These are phyloP conservation scores for Sugiyamaella pinicola DNA, from an alignment of 1,139 yeast genomes.

Conservation along the genomic window DNA sequence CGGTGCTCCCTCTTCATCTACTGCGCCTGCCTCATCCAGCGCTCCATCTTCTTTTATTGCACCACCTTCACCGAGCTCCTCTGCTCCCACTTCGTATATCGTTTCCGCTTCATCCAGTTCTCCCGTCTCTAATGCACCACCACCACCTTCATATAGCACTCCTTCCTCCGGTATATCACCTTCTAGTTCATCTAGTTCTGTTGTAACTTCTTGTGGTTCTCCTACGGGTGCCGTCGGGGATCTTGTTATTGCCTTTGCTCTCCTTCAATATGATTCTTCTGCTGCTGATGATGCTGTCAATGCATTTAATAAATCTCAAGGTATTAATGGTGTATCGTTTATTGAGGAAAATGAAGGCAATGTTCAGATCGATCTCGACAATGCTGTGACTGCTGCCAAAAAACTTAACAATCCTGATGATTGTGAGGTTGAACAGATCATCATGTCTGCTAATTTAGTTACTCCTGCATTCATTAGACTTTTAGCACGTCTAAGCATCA, in stretches of 20 bases:
- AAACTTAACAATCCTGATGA: constrained; percentile 11
- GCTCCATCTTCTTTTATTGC: constrained; percentile 8
- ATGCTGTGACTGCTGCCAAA: constrained; percentile 9
- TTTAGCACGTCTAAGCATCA: constrained; percentile 21
- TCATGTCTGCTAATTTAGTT: constrained; percentile 14
- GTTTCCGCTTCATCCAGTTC: not conserved
- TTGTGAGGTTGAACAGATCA: constrained; percentile 16
- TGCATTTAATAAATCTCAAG: constrained; percentile 18
- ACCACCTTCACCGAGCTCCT: not conserved
- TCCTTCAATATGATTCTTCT: constrained; percentile 12
- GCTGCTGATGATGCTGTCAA: constrained; percentile 9
- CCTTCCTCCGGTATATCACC: constrained; percentile 3
- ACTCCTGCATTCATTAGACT: constrained; percentile 22
- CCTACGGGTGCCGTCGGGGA: constrained; percentile 16
- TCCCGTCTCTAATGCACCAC: not conserved
- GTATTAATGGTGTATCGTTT: constrained; percentile 27
- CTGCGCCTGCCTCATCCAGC: constrained; percentile 6
- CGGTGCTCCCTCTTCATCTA: constrained; percentile 5
- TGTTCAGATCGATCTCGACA: constrained; percentile 15
- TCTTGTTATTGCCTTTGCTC: constrained; percentile 15
- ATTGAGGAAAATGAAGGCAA: constrained; percentile 22
- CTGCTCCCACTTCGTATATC: not conserved
- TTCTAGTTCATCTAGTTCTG: constrained; percentile 4
- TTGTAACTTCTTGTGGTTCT: constrained; percentile 11
- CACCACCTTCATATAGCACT: constrained; percentile 7